These are phyloP conservation scores for Rhodosporidiobolus odoratus DNA, from an alignment of 768 basidiomycete species.

Conservation along the genomic window DNA sequence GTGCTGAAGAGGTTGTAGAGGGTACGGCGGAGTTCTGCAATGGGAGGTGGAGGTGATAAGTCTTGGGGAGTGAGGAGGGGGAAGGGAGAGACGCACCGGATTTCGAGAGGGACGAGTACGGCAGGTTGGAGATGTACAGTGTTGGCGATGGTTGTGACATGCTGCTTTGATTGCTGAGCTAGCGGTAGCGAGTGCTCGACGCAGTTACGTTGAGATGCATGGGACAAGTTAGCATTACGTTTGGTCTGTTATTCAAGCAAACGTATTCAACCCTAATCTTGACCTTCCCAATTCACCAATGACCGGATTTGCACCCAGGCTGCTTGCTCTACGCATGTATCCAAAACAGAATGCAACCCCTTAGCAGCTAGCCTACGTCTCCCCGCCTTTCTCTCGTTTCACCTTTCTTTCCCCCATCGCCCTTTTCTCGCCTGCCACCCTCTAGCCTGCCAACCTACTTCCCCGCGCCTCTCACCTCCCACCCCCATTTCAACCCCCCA, in stretches of 20 bases:
- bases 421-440: not conserved
- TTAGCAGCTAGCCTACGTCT: too few relatives aligned
- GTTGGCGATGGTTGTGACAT: constrained; percentile 69
- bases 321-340: too few relatives aligned
- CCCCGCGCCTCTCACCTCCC: too few relatives aligned
- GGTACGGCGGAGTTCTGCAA: constrained; percentile 65
- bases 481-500: constrained; percentile 40
- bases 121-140: constrained; percentile 87
- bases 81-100: constrained; percentile 49
- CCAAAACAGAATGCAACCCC: too few relatives aligned
- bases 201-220: not conserved
- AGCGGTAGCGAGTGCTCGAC: not conserved
- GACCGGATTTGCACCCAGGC: too few relatives aligned
- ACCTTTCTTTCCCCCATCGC: not conserved
- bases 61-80: not conserved
- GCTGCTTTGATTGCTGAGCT: not conserved
- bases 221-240: not conserved
- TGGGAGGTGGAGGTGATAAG: not conserved
- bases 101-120: constrained; percentile 78
- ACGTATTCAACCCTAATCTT: too few relatives aligned
- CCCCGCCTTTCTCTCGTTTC: not conserved
- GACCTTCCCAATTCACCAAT: too few relatives aligned
- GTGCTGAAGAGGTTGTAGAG: constrained; percentile 85
- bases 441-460: too few relatives aligned
- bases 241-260: too few relatives aligned